Evolutionary conservation across 345 rosid genomes (phyloP), one percentile per base, ranked within the genome.

Genomic region (Stellera chamaejasme): DNA sequence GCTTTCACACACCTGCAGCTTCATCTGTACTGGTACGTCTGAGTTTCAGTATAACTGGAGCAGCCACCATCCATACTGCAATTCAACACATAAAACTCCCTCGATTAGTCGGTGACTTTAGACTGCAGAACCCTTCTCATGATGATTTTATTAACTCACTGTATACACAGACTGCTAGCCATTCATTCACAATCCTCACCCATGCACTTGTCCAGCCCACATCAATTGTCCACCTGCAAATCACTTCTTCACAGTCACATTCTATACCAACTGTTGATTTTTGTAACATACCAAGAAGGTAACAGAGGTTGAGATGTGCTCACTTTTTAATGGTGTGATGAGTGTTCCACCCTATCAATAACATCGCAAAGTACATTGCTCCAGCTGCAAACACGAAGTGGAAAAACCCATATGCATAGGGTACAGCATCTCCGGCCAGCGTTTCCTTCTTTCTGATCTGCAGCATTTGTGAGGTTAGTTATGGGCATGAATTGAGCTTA

Each of bases 201-300:
- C 98, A 92, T 51, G 98, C 77, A 69, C 98, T 92, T 13, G 98
- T 92, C 98, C 98, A 92, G 50, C 98, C 98, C 52, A 92, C 98
- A 36, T 92, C 98, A 55, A 88, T 86, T 27, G 96, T 92, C 98
- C 98, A 92, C 77, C 98, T 92, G 72, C 68, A 56, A 46, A 56
- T 54, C 2, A n/a, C 25, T 41, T 60, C n/a, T 47, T 59, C 32
- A 26, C 27, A 39, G n/a, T 42, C 5, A 10, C 48, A 4, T 15
- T 52, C 9, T 26, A 27, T 46, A n/a, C 4, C 6, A 27, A 3
- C 4, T 32, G 19, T 13, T 13, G 56, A 14, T 53, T 32, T 13
- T 26, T 25, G 10, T 43, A 43, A 42, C 13, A 19, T 23, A 47
- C 45, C 48, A 13, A 13, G 43, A 48, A 48, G 2, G 23, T 13